Evolutionary conservation across 148 eudicot genomes (phyloP), one percentile per base, ranked within the genome.

Genomic region (Rhododendron molle): DNA sequence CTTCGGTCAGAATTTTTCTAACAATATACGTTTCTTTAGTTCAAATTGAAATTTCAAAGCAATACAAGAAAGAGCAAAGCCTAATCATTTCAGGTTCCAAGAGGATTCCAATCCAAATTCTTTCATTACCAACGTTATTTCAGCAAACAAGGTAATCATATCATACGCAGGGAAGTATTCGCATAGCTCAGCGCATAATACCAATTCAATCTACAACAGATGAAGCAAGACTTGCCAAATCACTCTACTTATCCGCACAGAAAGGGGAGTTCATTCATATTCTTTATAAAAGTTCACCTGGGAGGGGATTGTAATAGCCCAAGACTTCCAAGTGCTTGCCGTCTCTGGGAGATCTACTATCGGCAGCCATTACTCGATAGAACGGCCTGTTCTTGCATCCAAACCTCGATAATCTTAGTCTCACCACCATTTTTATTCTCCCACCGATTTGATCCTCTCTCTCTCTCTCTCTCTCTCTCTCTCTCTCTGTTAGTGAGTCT

Each of bases 261-360:
- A 69, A 69, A 28, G 74, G 36, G 36, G 34, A 9, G 13, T 2
- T 26, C 2, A 46, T n/a, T 23, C 26, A 8, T 26, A 7, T 10
- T 21, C 26, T 26, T 7, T 26, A 11, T 0, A 65, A 32, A n/a
- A 34, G 32, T 56, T 62, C n/a, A 96, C 98, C 98, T 87, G 99
- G 98, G 78, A 95, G 93, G 36, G 99, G 96, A 85, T 97, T 95
- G 86, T 97, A 97, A 88, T 93, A 94, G 71, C 99, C 98, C 82
- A 97, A 86, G 26, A 97, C 91, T 90, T 97, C 99, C 83, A 95
- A 88, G 89, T 97, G 98, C 88, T 97, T 95, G 89, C 99, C 98
- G 86, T 97, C 99, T 86, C 99, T 90, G 12, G 98, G 98, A 76
- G 96, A 95, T 87, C 98, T 90, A 85, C 95, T 92, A 88, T 94